Evolutionary conservation across 1,284 basidiomycete species (phyloP), one percentile per base, ranked within the genome.

Genomic region (Malassezia arunalokei): DNA sequence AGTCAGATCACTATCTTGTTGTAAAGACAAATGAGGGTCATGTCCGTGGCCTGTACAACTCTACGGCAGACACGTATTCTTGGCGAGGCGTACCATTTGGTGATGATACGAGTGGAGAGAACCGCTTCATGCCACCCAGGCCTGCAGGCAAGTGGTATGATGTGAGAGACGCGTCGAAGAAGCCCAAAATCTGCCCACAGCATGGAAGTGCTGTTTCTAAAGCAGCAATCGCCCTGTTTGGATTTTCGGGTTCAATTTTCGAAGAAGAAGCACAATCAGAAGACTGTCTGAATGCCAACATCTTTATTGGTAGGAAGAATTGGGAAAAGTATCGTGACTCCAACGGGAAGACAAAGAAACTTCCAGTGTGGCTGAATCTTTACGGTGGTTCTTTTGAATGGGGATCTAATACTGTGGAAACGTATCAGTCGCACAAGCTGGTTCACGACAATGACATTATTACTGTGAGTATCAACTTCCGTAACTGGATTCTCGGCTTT

Each of bases 61-160:
- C 39, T 3, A 47, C 52, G 6, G 27, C 44, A 3, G 37, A 33
- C 4, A 46, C 41, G 3, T 54, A 51, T 37, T 41, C 37, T 12
- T 58, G 52, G 44, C 48, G 45, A 7, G 51, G 56, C 40, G 52
- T 58, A 12, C 56, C 56, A 5, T 58, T 43, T n/a, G 56, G 32
- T 11, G 40, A 28, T 5, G 48, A 51, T 38, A 58, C 56, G 5
- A 37, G 41, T 24, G 56, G 56, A 9, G 28, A 30, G 6, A 54
- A 58, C 40, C 56, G 56, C 8, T 58, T 53, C 40, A 33, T 45
- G 38, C 43, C 53, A 3, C 53, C 53, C 8, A 51, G 47, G 39
- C 48, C 47, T 1, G 51, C 45, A 8, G 9, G 8, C 5, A 43
- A 42, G 15, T 50, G 40, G 42, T 14, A 41, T 14, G 53, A 40